These are phyloP conservation scores for Chalara sp. DNA, from an alignment of 2,329 filamentous ascomycete species.

Conservation along the genomic window DNA sequence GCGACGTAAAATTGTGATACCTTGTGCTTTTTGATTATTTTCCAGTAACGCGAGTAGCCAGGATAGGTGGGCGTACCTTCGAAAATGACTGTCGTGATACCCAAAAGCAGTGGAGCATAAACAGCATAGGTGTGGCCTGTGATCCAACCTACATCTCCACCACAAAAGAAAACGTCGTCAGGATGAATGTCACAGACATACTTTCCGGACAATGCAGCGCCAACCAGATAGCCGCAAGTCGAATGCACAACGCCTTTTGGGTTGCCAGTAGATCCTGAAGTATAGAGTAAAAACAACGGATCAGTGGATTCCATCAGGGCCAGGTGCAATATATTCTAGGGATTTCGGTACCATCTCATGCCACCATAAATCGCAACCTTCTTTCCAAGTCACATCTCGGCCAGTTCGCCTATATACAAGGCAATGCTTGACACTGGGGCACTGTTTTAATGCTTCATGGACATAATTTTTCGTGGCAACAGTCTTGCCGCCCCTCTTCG, in stretches of 20 bases:
- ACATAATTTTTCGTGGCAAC: slow-evolving; percentile 99
- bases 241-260: slow-evolving; percentile 99
- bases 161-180: slow-evolving; percentile 91
- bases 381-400: slow-evolving; percentile 83
- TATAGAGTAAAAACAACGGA: slow-evolving; percentile 95
- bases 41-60: slow-evolving; percentile 98
- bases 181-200: slow-evolving; percentile 99
- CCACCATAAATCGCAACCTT: slow-evolving; percentile 93
- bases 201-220: slow-evolving; percentile 88
- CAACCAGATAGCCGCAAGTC: slow-evolving; percentile 86
- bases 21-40: slow-evolving; percentile 90
- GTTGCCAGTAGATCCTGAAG: slow-evolving; percentile 95
- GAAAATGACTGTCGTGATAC: slow-evolving; percentile 94
- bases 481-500: slow-evolving; percentile 93
- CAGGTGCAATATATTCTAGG: slow-evolving; percentile 84
- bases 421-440: slow-evolving; percentile 79
- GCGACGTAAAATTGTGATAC: slow-evolving; percentile 99
- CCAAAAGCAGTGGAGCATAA: slow-evolving; percentile 87
- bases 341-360: slow-evolving; percentile 98
- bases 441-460: slow-evolving; percentile 94
- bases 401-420: slow-evolving; percentile 95
- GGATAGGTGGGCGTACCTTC: slow-evolving; percentile 97
- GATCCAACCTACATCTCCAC: slow-evolving; percentile 98
- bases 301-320: slow-evolving; percentile 89
- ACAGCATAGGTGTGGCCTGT: slow-evolving; percentile 98